A percentile compares a stretch with the other conserved stretches of the same genome.
Evolutionary conservation across 345 rosid species (phyloP).

Genomic region (Balakata baccata): DNA sequence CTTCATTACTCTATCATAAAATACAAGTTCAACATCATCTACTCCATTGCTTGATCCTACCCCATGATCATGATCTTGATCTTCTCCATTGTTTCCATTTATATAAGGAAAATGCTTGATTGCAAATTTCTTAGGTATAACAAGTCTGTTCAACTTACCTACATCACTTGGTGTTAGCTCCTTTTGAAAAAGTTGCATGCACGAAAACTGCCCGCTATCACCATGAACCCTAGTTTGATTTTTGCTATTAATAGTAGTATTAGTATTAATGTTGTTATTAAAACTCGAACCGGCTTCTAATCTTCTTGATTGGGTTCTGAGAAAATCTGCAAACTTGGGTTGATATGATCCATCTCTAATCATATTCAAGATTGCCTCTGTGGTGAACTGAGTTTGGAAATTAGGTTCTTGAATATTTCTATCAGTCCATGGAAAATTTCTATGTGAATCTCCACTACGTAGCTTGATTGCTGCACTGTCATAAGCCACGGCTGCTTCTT

Average conservation of each 20-base stretch:
- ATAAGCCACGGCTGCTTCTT: constrained; percentile 63
- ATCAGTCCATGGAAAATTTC: constrained; percentile 59
- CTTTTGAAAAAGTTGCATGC: constrained; percentile 23
- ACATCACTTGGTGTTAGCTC: constrained; percentile 33
- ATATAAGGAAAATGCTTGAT: constrained; percentile 22
- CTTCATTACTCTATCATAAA: constrained; percentile 27
- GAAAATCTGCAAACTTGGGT: constrained; percentile 17
- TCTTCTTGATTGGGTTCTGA: constrained; percentile 10
- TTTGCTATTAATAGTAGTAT: background rate
- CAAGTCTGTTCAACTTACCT: constrained; percentile 31
- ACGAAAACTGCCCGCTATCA: constrained; percentile 2
- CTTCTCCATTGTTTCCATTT: constrained; percentile 1
- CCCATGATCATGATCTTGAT: background rate
- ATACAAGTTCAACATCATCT: constrained; percentile 24
- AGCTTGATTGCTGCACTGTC: constrained; percentile 61
- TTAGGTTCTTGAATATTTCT: constrained; percentile 41
- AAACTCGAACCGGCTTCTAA: background rate
- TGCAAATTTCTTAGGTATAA: constrained; percentile 31
- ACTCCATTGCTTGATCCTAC: background rate
- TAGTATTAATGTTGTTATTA: background rate
- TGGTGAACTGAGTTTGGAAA: constrained; percentile 38
- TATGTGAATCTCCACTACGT: constrained; percentile 41
- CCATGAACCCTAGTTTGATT: background rate
- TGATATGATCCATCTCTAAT: constrained; percentile 38
- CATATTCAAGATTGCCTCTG: constrained; percentile 51